A percentile compares a stretch with the other conserved stretches of the same genome.
phyloP scores from a whole-genome alignment of 768 basidiomycete genomes.

The Lentinula boryana region DNA sequence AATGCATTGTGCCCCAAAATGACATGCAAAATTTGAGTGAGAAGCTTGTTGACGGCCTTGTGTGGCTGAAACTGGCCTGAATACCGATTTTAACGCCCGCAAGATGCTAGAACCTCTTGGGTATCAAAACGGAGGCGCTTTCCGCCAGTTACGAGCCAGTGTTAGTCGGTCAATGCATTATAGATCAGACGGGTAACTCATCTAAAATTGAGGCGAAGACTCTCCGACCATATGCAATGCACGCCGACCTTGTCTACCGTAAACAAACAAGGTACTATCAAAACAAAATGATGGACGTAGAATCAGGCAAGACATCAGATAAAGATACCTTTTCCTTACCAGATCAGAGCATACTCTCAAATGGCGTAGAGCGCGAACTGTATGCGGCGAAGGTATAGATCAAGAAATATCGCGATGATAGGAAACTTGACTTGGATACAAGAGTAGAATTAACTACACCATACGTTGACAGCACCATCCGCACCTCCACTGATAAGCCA shows the following conservation, averaged over 20 bases:
- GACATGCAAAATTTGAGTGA: background rate
- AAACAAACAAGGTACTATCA: background rate
- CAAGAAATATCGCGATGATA: background rate
- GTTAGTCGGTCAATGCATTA: background rate
- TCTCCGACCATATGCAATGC: background rate
- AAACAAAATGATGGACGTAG: background rate
- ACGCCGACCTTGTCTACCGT: too few relatives aligned
- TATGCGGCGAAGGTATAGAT: background rate
- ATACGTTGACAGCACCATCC: conserved; percentile 82
- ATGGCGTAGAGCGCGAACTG: background rate
- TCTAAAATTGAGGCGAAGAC: background rate
- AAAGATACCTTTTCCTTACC: background rate
- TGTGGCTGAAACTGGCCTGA: background rate
- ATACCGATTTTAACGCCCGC: background rate
- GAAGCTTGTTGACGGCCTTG: background rate
- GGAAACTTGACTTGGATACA: background rate
- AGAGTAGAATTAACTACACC: conserved; percentile 60
- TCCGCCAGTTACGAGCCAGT: background rate
- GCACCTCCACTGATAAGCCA: conserved; percentile 93
- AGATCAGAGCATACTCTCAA: background rate
- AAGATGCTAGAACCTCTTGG: background rate
- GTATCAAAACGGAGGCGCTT: background rate
- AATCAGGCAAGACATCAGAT: background rate
- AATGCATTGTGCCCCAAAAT: background rate
- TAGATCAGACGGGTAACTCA: background rate